phyloP scores from a whole-genome alignment of 2,329 filamentous ascomycete genomes.

The Fusarium sp. region DNA sequence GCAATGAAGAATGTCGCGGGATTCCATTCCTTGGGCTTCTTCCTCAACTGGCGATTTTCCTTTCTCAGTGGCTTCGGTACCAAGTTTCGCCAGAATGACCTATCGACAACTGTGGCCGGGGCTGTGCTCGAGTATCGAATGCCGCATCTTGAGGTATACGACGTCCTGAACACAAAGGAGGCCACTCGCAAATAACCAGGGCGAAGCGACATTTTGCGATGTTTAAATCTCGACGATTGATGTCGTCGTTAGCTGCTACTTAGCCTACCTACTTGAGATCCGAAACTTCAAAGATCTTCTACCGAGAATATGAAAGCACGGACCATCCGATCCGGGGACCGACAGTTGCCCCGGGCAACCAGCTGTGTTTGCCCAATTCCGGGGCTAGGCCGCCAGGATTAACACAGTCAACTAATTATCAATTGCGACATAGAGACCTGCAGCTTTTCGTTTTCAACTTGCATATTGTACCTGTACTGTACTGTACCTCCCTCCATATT shows the following conservation, averaged over 20 bases:
- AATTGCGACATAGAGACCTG: conserved; percentile 27
- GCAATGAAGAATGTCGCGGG: conserved; percentile 84
- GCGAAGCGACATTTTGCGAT: conserved; percentile 27
- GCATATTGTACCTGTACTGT: conserved; percentile 34
- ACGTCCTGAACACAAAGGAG: background rate
- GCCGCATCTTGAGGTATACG: background rate
- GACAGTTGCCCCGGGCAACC: conserved; percentile 51
- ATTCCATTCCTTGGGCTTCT: conserved; percentile 74
- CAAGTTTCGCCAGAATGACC: conserved; percentile 74
- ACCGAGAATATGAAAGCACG: conserved; percentile 34
- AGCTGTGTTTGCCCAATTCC: conserved; percentile 45
- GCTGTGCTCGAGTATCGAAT: conserved; percentile 49
- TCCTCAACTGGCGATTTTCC: conserved; percentile 50
- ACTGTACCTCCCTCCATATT: conserved; percentile 38
- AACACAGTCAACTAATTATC: conserved; percentile 13
- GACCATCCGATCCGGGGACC: conserved; percentile 25
- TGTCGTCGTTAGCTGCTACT: conserved; percentile 3
- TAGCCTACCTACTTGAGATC: background rate
- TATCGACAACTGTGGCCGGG: conserved; percentile 61
- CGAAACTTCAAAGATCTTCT: conserved; percentile 26
- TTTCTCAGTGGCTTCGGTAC: conserved; percentile 72
- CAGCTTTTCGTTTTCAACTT: conserved; percentile 35
- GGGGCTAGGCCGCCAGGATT: conserved; percentile 3
- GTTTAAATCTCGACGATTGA: background rate
- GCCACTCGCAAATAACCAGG: background rate